Evolutionary conservation across 140 eudicot species (phyloP).

Genomic region (Flaveria floridana): DNA sequence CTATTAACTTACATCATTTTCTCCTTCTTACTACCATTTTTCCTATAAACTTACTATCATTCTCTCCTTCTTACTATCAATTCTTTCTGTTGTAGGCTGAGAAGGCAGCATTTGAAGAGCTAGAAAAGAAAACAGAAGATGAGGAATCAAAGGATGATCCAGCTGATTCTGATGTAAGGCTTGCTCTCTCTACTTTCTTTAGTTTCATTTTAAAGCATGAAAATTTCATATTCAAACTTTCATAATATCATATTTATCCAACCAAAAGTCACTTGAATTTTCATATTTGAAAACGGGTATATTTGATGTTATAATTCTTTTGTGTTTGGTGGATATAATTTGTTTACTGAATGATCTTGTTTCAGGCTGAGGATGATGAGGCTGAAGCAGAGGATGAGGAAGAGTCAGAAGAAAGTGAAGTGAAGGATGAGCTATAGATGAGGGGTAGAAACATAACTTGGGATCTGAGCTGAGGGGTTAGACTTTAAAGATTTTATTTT

Average conservation of each 20-base stretch:
- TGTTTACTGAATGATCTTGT: not conserved
- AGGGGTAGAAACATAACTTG: not conserved
- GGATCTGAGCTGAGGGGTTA: conserved; percentile 16
- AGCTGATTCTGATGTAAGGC: conserved; percentile 80
- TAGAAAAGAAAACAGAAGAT: conserved; percentile 66
- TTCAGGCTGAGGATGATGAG: conserved; percentile 42
- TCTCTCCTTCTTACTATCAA: conserved; percentile 16
- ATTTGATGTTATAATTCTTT: too few species aligned
- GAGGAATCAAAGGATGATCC: conserved; percentile 84
- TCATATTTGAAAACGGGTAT: not conserved
- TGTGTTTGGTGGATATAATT: too few species aligned
- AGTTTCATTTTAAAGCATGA: not conserved
- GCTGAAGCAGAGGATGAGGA: conserved; percentile 34
- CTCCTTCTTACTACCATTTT: conserved; percentile 14
- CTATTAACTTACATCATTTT: conserved; percentile 2
- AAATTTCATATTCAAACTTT: too few species aligned
- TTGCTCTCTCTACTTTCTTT: not conserved
- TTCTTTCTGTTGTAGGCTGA: conserved; percentile 53
- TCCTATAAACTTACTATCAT: conserved; percentile 1
- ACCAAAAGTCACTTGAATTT: not conserved
- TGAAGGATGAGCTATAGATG: conserved; percentile 48
- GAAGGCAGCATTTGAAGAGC: conserved; percentile 84
- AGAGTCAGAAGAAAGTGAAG: conserved; percentile 47
- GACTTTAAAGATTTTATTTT: not conserved
- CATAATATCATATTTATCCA: not conserved